Evolutionary conservation across 2,329 filamentous ascomycete species (phyloP).

Genomic region (Fusarium sp.): DNA sequence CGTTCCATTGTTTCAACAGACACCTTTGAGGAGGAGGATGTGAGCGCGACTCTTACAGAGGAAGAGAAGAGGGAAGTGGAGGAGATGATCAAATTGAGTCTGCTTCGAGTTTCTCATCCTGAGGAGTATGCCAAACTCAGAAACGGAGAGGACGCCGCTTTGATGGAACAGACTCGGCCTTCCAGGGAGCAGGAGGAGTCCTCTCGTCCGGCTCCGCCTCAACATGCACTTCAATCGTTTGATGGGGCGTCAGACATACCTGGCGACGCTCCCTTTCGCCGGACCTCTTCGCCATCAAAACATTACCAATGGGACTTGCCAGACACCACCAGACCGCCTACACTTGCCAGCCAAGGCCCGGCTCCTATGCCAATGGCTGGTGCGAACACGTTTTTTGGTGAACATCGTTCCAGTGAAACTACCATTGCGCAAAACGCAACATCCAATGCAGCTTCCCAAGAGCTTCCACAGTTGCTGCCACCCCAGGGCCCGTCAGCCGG

Average conservation of each 20-base stretch:
- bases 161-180: constrained; percentile 20
- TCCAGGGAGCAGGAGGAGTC: constrained; percentile 5
- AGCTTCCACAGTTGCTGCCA: not conserved
- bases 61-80: constrained; percentile 71
- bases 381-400: constrained; percentile 54
- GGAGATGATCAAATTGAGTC: constrained; percentile 50
- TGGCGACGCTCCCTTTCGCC: not conserved
- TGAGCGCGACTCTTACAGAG: constrained; percentile 64
- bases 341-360: constrained; percentile 7
- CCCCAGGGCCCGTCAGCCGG: not conserved
- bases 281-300: not conserved
- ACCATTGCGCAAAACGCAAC: not conserved
- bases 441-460: not conserved
- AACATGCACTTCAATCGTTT: constrained; percentile 19
- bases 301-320: not conserved
- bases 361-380: constrained; percentile 51
- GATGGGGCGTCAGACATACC: constrained; percentile 32
- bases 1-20: constrained; percentile 74
- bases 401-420: constrained; percentile 2
- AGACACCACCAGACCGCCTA: constrained; percentile 1
- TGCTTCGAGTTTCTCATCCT: constrained; percentile 51
- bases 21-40: constrained; percentile 77
- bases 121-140: constrained; percentile 46
- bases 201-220: not conserved
- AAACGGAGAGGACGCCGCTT: not conserved